Evolutionary conservation across 768 basidiomycete species (phyloP), one percentile per base, ranked within the genome.

Genomic region (Trametes punicea): DNA sequence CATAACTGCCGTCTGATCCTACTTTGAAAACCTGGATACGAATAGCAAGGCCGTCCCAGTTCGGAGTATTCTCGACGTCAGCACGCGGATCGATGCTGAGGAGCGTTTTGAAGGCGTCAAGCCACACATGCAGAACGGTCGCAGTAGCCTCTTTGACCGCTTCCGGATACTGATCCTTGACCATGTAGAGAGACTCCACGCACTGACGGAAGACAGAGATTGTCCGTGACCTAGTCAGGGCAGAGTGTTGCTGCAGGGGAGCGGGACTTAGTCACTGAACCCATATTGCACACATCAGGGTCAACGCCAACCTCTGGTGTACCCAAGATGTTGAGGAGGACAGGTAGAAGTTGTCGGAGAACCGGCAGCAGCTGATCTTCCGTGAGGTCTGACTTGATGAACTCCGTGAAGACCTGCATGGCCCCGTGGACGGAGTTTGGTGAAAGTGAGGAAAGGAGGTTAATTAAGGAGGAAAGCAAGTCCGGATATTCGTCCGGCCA

Each of bases 401-500:
- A 95, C 65, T 99, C 97, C 8, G 87, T 87, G 65, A 99, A 84
- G 20, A 98, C 90, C 69, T 94, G 87, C 90, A 99, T 93, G 21
- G 95, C 88, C 21, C 97, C 97, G 71, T 98, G 94, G 6, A 97
- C 90, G 5, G 90, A 80, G 55, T 83, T 79, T 0, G 88, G 72
- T 2, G 85, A 84, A 40, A 75, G 78, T 2, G 90, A 87, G 2
- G 88, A 86, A 23, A 98, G 79, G 9, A 96, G 81, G 30, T 72
- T 71, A 58, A 98, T 84, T 18, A 99, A 80, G 41, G 80, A 76
- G 40, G 76, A 76, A 31, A 98, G 78, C n/a, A 98, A 81, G 44
- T 89, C 85, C 0, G 95, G 92, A 69, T 92, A 98, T 77, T 95
- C 92, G 72, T 97, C 94, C 8, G 95, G 96, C 92, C 93, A 98